Evolutionary conservation across 306 rosid genomes (phyloP).

Genomic region (Cajanus cajan): DNA sequence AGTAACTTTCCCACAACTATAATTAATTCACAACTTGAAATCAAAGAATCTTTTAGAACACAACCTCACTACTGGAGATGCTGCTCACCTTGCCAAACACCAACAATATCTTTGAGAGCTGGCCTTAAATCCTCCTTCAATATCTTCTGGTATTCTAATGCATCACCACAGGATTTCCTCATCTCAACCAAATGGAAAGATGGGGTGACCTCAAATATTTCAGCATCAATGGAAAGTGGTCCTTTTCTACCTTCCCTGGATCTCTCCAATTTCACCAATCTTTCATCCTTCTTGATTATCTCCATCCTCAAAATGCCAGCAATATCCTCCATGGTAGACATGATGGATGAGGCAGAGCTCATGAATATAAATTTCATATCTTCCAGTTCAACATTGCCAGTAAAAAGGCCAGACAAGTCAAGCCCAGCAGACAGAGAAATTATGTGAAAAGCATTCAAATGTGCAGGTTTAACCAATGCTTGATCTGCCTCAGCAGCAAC

Average conservation of each 20-base stretch:
- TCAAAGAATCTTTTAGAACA: constrained; percentile 6
- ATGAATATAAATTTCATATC: constrained; percentile 40
- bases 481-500: constrained; percentile 32
- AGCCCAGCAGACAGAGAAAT: constrained; percentile 46
- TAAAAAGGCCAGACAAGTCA: constrained; percentile 44
- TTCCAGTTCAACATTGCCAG: constrained; percentile 2
- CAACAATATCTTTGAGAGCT: constrained; percentile 40
- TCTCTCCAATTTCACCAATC: constrained; percentile 39
- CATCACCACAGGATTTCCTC: constrained; percentile 38
- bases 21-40: constrained; percentile 15
- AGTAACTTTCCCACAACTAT: neutral
- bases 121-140: constrained; percentile 42
- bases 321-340: constrained; percentile 29
- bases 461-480: constrained; percentile 20
- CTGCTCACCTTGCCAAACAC: constrained; percentile 44
- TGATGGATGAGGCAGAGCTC: constrained; percentile 37
- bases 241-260: constrained; percentile 14
- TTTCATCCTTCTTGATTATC: constrained; percentile 37
- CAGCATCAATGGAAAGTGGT: constrained; percentile 36
- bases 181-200: constrained; percentile 49
- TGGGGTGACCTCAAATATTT: constrained; percentile 42
- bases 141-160: constrained; percentile 44
- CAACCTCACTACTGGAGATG: neutral
- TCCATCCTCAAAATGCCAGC: constrained; percentile 29
- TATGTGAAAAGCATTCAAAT: constrained; percentile 50